Base-by-base conservation (phyloP, 768 basidiomycete species). In the Rhodotorula kratochvilovae region DNA sequence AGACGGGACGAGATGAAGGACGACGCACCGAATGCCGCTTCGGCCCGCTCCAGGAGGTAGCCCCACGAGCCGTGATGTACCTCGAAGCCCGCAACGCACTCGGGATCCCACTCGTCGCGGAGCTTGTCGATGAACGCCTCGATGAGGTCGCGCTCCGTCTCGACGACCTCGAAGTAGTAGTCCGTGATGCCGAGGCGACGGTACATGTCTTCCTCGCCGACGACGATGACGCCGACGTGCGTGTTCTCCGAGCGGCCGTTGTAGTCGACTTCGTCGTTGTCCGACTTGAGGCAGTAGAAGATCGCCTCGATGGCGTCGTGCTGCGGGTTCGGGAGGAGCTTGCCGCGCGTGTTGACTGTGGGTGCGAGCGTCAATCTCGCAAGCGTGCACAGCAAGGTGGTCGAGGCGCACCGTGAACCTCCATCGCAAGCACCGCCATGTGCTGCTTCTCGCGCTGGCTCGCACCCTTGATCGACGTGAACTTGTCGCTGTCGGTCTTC, bases 71-170 rank as follows among this genome's bases (percentile, higher is more conserved):
- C 83, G 29, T 83, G 82, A 78, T 96, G 92, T 21, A 95, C 84
- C 70, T 99, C 95, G 91, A 92, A 98, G 25, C 95, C 95, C 0
- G 86, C 84, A 15, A 98, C 77, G 51, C 97, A 88, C 79, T 99
- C 96, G 0, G 96, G 96, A 81, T 98, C 92, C 73, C 91, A 81
- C 2, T 86, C 85, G 33, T 86, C 77, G 1, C 66, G 71, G 16
- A 96, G 85, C 39, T 87, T 81, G 78, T 98, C 92, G 36, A 90
- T 82, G 13, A 91, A 75, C 45, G 81, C 81, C 77, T 96, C 94
- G 66, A 97, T 81, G 11, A 97, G 81, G 31, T 92, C 91, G 19
- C 91, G 81, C 81, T 99, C 96, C 54, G 79, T 83, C 5, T 85
- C 79, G 25, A 90, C 86, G 13, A 83, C 73, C 53, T 89, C 86